Evolutionary conservation across 2,329 filamentous ascomycete genomes (phyloP), one percentile per base, ranked within the genome.

Genomic region (Dothideomycetes sp.): DNA sequence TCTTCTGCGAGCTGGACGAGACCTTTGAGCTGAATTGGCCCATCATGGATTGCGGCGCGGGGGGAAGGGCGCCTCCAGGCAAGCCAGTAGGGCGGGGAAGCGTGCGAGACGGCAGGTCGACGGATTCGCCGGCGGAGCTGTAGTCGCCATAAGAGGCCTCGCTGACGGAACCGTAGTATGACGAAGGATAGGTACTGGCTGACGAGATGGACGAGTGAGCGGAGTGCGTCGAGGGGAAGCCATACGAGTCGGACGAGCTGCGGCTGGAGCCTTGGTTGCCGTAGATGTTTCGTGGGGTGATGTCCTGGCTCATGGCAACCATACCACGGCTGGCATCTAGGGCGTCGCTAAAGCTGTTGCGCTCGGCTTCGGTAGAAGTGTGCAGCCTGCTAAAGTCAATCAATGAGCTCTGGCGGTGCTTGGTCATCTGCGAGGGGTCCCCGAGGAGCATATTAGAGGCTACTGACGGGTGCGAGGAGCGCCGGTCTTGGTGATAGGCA

Each of bases 41-140:
- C 91, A 98, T 98, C 87, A 98, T 95, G 1, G 88, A 93, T 57
- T 93, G 84, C 2, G 87, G 88, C 14, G 86, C 86, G 1, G 87
- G 86, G 2, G 86, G 85, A 22, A 79, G 73, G 42, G 72, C 77
- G 32, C 67, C 66, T 18, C 70, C 69, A 41, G 81, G 56, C 11
- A 83, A 65, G 29, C 75, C 79, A 18, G 79, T 78, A 1, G 87
- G 85, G 38, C 85, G 74, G 2, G 88, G 87, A 2, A 94, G 69
- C n/a, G 85, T 89, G 51, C 88, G 75, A 37, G 85, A 87, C 40
- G 84, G 73, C 4, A 81, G 79, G 55, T 89, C 86, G 43, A 94
- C 84, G 45, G 73, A 75, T 53, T 95, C 87, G 36, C 86, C 89
- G 3, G 86, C 81, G 19, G 87, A 93, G 54, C 88, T 94, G 65